These are phyloP conservation scores for Mentha longifolia DNA, from an alignment of 257 asterid species.

Conservation along the genomic window DNA sequence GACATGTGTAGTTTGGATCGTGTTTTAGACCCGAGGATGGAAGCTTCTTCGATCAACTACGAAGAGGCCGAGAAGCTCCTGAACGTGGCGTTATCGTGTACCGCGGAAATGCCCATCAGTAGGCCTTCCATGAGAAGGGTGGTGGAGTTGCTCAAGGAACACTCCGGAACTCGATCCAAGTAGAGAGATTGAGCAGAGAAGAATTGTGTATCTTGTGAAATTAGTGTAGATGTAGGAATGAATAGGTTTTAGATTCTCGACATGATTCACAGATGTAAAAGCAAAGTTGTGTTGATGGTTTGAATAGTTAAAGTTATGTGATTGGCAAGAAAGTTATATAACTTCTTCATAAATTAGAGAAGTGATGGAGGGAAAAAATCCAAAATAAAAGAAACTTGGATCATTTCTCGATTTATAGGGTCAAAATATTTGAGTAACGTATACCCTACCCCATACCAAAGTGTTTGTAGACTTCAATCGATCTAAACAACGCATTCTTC, in stretches of 20 bases:
- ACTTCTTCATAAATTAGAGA: no score
- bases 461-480: no score
- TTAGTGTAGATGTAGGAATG: background rate
- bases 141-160: slow-evolving; percentile 57
- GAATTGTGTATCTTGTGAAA: background rate
- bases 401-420: no score
- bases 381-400: no score
- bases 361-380: no score
- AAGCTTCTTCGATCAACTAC: slow-evolving; percentile 36
- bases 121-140: slow-evolving; percentile 84
- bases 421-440: no score
- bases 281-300: background rate
- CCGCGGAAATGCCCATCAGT: slow-evolving; percentile 56
- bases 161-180: background rate
- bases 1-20: slow-evolving; percentile 37
- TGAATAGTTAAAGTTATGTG: no score
- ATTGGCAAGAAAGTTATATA: no score
- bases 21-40: slow-evolving; percentile 57
- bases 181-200: background rate
- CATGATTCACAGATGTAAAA: no score
- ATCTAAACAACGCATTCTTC: no score
- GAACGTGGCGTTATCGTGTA: slow-evolving; percentile 65
- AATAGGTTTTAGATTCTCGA: background rate
- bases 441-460: no score
- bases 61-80: slow-evolving; percentile 55